A percentile compares a stretch with the other conserved stretches of the same genome.
Conservation (phyloP, 306 rosid species). For the Sesbania bispinosa region DNA sequence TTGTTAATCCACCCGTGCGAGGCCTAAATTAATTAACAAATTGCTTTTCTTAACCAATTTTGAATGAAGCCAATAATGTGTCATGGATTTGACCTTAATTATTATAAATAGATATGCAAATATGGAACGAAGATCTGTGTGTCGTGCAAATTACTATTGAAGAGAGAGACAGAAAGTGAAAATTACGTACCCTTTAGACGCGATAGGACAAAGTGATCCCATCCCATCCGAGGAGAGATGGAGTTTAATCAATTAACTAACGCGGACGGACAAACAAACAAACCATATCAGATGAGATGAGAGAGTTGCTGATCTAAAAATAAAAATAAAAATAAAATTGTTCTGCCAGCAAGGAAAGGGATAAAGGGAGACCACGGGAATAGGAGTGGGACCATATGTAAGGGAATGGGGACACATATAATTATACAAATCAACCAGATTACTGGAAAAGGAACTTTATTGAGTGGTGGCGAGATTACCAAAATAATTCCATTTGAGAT, state of each 20-base stretch:
- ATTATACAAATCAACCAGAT: conserved; percentile 44
- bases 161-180: conserved; percentile 10
- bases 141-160: neutral
- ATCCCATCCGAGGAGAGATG: too few relatives aligned
- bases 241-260: too few relatives aligned
- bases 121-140: conserved; percentile 25
- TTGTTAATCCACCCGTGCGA: neutral
- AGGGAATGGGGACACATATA: too few relatives aligned
- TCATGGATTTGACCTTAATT: neutral
- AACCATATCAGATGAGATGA: too few relatives aligned
- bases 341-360: conserved; percentile 10
- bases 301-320: neutral
- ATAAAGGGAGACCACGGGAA: conserved; percentile 33
- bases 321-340: too few relatives aligned
- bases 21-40: neutral
- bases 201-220: too few relatives aligned
- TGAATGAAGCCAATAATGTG: neutral
- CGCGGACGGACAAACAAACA: too few relatives aligned
- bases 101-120: neutral
- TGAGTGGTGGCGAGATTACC: conserved; percentile 49
- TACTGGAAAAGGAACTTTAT: conserved; percentile 39
- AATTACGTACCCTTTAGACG: neutral
- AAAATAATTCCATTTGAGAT: conserved; percentile 53
- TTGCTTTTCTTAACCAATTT: too few relatives aligned
- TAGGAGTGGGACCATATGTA: conserved; percentile 43